These are phyloP conservation scores for Gyromitra esculenta DNA, from an alignment of 2,329 filamentous ascomycete genomes.

Conservation along the genomic window DNA sequence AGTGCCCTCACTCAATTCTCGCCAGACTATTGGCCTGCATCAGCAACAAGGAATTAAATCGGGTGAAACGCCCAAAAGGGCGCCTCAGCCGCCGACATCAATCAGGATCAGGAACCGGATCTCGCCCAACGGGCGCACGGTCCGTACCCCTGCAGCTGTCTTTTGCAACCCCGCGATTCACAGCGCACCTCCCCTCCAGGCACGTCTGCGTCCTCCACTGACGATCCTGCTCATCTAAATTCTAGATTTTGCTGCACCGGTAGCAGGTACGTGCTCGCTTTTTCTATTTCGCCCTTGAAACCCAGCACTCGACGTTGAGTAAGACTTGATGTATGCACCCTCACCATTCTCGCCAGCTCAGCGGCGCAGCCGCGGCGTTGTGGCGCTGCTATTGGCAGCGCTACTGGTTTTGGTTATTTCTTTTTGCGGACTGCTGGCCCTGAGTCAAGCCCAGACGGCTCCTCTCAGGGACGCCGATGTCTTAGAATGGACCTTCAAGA, in stretches of 20 bases:
- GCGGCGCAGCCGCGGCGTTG: slow-evolving; percentile 2
- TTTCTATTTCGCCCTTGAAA: slow-evolving; percentile 26
- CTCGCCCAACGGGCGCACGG: slow-evolving; percentile 20
- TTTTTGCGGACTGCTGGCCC: neutral
- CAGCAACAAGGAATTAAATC: too few species aligned
- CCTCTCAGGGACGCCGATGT: slow-evolving; percentile 22
- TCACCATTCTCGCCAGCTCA: slow-evolving; percentile 1
- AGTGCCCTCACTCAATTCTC: neutral
- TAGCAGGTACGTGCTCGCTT: neutral
- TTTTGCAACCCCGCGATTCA: slow-evolving; percentile 12
- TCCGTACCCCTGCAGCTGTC: slow-evolving; percentile 9
- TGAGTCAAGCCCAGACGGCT: slow-evolving; percentile 21
- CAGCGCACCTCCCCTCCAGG: neutral
- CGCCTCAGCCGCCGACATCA: neutral
- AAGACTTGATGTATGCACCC: slow-evolving; percentile 1
- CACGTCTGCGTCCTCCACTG: neutral
- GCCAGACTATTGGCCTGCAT: neutral
- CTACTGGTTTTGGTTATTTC: neutral
- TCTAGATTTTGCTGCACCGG: neutral
- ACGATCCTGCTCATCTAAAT: slow-evolving; percentile 11
- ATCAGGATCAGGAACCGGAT: slow-evolving; percentile 10
- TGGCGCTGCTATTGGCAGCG: slow-evolving; percentile 16
- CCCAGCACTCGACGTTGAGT: neutral
- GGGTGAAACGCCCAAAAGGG: neutral
- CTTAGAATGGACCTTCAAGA: slow-evolving; percentile 1